Conservation (phyloP, 2,329 filamentous ascomycete species). For the Colletotrichum sp. region DNA sequence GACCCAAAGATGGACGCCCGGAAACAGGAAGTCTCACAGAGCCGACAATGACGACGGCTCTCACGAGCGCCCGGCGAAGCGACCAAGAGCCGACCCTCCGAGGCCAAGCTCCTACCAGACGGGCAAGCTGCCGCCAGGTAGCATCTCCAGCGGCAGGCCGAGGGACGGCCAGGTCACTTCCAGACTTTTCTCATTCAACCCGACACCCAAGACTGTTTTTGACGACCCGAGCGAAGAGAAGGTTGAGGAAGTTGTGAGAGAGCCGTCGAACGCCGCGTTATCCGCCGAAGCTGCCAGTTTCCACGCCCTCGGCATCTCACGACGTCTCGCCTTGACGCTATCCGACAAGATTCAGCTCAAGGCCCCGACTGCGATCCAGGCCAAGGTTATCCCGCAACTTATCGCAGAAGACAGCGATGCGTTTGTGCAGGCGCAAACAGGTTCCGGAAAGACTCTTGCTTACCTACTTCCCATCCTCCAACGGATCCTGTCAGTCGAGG, state of each 20-base stretch:
- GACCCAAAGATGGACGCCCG: slow-evolving; percentile 5
- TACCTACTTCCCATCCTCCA: slow-evolving; percentile 94
- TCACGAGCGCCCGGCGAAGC: slow-evolving; percentile 45
- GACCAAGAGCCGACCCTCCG: slow-evolving; percentile 42
- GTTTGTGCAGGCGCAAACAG: slow-evolving; percentile 96
- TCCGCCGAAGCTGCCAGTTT: slow-evolving; percentile 86
- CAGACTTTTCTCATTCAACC: slow-evolving; percentile 91
- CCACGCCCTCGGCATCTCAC: slow-evolving; percentile 81
- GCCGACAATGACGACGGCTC: slow-evolving; percentile 31
- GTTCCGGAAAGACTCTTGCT: slow-evolving; percentile 96
- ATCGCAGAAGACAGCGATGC: slow-evolving; percentile 84
- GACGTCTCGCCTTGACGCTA: slow-evolving; percentile 80
- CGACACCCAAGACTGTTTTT: slow-evolving; percentile 68
- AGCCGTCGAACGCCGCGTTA: slow-evolving; percentile 90
- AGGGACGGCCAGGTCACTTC: slow-evolving; percentile 72
- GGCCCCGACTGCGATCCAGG: slow-evolving; percentile 93
- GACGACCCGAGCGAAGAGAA: slow-evolving; percentile 50
- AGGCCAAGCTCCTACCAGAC: slow-evolving; percentile 34
- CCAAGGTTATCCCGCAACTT: slow-evolving; percentile 82
- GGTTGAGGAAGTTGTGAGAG: slow-evolving; percentile 54
- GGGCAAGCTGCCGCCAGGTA: slow-evolving; percentile 40
- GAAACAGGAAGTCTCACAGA: slow-evolving; percentile 17
- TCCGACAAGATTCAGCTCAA: slow-evolving; percentile 86
- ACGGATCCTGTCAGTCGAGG: slow-evolving; percentile 78
- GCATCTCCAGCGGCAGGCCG: slow-evolving; percentile 29